These are phyloP conservation scores for Neonectria ditissima DNA, from an alignment of 2,329 filamentous ascomycete genomes.

Conservation along the genomic window DNA sequence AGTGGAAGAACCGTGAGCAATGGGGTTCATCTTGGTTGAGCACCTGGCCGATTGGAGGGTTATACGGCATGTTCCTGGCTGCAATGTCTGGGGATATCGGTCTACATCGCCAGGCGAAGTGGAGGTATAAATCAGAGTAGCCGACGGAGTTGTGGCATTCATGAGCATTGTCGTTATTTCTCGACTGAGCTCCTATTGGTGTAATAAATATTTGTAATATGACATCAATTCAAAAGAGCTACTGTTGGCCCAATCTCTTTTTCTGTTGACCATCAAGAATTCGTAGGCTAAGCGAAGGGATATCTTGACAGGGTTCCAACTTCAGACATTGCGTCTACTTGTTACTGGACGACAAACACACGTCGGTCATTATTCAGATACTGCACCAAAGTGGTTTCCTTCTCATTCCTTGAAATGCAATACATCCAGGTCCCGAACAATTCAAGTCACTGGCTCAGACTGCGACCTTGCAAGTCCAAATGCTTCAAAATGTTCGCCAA, in stretches of 20 bases:
- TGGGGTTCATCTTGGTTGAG: constrained; percentile 3
- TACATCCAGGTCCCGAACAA: no score
- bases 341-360: no score
- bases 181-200: neutral
- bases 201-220: neutral
- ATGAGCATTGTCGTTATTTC: neutral
- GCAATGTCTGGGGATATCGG: constrained; percentile 34
- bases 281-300: no score
- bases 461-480: no score
- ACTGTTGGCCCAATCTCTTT: constrained; percentile 59
- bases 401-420: no score
- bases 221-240: constrained; percentile 35
- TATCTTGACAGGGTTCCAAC: no score
- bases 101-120: constrained; percentile 26
- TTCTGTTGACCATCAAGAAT: no score
- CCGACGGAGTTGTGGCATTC: neutral
- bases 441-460: no score
- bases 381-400: no score
- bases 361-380: no score
- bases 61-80: constrained; percentile 40
- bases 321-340: no score
- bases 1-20: neutral
- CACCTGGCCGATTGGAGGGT: constrained; percentile 36
- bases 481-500: no score
- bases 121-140: constrained; percentile 22